These are phyloP conservation scores for Aphanomyces invadans DNA, from an alignment of 352 stramenopile genomes.

Conservation along the genomic window DNA sequence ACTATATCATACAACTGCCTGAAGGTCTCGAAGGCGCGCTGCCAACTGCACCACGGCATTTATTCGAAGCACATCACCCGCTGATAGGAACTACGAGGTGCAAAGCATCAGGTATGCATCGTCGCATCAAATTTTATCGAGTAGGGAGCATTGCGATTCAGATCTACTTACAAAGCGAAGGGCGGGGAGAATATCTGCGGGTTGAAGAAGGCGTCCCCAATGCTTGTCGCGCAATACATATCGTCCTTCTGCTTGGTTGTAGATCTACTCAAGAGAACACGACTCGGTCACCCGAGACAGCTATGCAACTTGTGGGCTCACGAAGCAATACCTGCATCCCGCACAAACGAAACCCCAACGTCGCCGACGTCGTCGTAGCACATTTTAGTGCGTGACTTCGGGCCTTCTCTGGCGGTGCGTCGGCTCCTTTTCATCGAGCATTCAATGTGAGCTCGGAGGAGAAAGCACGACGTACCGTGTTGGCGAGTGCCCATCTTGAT, in stretches of 20 bases:
- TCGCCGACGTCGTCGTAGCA: constrained; percentile 56
- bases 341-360: constrained; percentile 59
- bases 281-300: too few species aligned
- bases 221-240: constrained; percentile 77
- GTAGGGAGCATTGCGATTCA: neutral
- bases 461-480: constrained; percentile 30
- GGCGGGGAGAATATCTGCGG: constrained; percentile 49
- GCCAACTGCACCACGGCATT: constrained; percentile 41
- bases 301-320: too few species aligned
- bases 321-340: constrained; percentile 48
- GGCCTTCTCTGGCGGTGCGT: constrained; percentile 57
- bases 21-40: constrained; percentile 38
- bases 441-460: neutral
- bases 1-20: constrained; percentile 27
- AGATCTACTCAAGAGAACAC: constrained; percentile 33
- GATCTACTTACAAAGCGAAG: constrained; percentile 43
- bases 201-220: constrained; percentile 53
- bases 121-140: too few species aligned
- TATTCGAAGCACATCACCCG: constrained; percentile 34
- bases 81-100: constrained; percentile 54
- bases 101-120: neutral
- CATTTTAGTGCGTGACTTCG: constrained; percentile 65
- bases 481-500: constrained; percentile 79
- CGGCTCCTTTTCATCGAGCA: constrained; percentile 29
- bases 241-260: constrained; percentile 41